Conservation (phyloP, 352 stramenopile genomes). For the Phytopythium helicoides region DNA sequence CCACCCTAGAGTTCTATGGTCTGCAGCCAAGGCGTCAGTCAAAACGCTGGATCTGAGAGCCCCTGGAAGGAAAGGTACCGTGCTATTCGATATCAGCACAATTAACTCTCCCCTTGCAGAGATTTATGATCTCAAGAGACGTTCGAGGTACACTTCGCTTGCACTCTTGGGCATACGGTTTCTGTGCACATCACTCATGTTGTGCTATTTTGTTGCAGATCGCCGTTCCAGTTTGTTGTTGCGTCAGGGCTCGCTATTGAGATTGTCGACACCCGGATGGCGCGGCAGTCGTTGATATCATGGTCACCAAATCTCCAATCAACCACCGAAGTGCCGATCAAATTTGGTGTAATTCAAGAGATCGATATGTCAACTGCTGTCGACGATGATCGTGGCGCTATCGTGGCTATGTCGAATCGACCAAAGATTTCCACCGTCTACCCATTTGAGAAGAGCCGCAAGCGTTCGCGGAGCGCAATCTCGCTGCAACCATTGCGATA, state of each 20-base stretch:
- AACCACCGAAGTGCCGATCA: conserved; percentile 12
- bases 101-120: conserved; percentile 30
- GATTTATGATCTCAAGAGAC: conserved; percentile 68
- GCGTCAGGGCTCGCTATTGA: conserved; percentile 64
- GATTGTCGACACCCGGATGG: conserved; percentile 68
- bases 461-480: conserved; percentile 18
- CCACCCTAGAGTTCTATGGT: conserved; percentile 73
- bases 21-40: conserved; percentile 37
- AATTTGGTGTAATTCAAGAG: conserved; percentile 45
- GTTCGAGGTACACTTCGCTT: conserved; percentile 55
- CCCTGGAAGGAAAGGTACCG: conserved; percentile 16
- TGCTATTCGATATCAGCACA: conserved; percentile 50
- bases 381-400: conserved; percentile 27
- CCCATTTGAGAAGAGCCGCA: conserved; percentile 37
- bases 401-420: conserved; percentile 34
- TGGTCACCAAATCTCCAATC: conserved; percentile 36
- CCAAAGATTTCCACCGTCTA: conserved; percentile 45
- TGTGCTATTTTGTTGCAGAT: conserved; percentile 21
- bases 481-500: conserved; percentile 40
- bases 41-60: conserved; percentile 51
- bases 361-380: conserved; percentile 28
- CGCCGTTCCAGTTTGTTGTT: conserved; percentile 71
- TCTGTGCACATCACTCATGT: too few relatives aligned
- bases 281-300: conserved; percentile 50
- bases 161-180: too few relatives aligned